phyloP scores from a whole-genome alignment of 495 filamentous ascomycete species.

The Lasiosphaeris hirsuta region DNA sequence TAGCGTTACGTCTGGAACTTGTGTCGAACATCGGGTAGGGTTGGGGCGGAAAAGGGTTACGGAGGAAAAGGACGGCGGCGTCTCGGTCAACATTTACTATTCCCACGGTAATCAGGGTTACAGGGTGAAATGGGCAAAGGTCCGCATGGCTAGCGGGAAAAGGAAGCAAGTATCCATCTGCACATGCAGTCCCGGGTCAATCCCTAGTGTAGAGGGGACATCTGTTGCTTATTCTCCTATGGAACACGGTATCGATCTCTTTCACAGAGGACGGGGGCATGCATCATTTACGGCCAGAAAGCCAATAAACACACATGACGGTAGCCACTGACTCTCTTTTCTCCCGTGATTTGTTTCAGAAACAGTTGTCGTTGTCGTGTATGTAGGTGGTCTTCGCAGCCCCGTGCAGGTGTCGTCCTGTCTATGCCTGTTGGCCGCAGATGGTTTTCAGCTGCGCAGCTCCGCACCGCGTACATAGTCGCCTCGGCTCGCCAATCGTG shows the following conservation, averaged over 20 bases:
- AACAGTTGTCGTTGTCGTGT: background rate
- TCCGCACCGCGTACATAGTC: no score
- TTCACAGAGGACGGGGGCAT: no score
- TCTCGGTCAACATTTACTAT: constrained; percentile 12
- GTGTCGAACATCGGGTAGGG: background rate
- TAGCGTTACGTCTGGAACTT: background rate
- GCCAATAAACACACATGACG: no score
- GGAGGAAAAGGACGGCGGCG: background rate
- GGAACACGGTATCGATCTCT: no score
- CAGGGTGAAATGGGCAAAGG: background rate
- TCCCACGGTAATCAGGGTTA: background rate
- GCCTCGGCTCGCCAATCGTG: background rate
- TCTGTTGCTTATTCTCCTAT: no score
- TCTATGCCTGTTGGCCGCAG: no score
- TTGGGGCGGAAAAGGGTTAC: background rate
- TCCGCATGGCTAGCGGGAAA: constrained; percentile 1
- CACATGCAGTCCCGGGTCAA: background rate
- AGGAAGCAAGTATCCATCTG: background rate
- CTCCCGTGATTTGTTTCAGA: background rate
- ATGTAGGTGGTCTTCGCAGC: background rate
- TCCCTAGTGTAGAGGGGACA: background rate
- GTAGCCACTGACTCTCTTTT: background rate
- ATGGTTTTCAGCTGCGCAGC: no score
- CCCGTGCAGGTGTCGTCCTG: no score
- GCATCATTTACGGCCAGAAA: no score